Conservation (phyloP, 371 early-diverging fungal genomes). For the Mortierella sp. region DNA sequence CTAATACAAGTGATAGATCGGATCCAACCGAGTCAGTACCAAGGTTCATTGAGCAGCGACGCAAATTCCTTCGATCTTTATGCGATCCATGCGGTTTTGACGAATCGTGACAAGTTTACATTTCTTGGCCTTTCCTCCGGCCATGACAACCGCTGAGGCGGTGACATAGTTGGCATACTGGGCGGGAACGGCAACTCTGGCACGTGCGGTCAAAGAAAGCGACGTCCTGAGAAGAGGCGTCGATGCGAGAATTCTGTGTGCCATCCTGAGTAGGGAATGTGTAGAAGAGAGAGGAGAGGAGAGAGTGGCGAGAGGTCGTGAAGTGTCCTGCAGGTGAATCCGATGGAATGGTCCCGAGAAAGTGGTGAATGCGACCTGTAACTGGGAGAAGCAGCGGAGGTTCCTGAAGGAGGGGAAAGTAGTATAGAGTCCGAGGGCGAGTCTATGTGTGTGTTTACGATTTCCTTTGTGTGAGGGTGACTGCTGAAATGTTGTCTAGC, state of each 20-base stretch:
- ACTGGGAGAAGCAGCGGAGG: constrained; percentile 7
- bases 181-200: constrained; percentile 37
- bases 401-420: neutral
- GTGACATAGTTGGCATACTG: constrained; percentile 59
- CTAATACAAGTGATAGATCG: constrained; percentile 18
- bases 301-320: constrained; percentile 2
- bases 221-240: constrained; percentile 44
- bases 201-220: constrained; percentile 42
- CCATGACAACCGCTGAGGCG: constrained; percentile 52
- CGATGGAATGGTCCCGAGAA: constrained; percentile 9
- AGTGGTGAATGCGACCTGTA: constrained; percentile 7
- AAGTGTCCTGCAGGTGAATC: constrained; percentile 7
- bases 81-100: neutral
- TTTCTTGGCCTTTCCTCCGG: constrained; percentile 49
- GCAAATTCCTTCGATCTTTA: neutral
- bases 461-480: neutral
- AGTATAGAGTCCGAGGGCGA: neutral
- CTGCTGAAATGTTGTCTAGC: neutral
- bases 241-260: constrained; percentile 35
- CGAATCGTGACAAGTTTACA: constrained; percentile 7
- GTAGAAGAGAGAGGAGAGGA: constrained; percentile 1
- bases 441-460: constrained; percentile 5
- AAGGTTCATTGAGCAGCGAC: neutral
- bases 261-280: constrained; percentile 32
- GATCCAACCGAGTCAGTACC: neutral